These are phyloP conservation scores for Exobasidium cylindrosporum DNA, from an alignment of 1,284 basidiomycete species.

Conservation along the genomic window DNA sequence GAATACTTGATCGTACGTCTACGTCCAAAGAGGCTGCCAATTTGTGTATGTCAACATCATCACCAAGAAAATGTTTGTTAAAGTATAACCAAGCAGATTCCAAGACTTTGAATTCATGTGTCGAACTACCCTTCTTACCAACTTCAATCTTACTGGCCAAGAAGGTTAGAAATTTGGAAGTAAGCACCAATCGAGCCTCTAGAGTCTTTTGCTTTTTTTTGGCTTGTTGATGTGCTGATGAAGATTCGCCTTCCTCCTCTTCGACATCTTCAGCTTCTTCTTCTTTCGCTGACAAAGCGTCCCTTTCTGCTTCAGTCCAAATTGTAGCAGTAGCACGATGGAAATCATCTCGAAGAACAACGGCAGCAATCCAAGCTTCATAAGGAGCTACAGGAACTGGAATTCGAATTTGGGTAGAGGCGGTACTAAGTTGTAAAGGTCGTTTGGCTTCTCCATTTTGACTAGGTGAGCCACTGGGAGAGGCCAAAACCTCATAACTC, in stretches of 20 bases:
- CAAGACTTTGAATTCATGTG: conserved; percentile 71
- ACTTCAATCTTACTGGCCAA: conserved; percentile 35
- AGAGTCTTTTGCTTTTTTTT: conserved; percentile 9
- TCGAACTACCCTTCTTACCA: conserved; percentile 59
- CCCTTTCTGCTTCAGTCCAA: conserved; percentile 6
- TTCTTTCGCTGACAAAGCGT: conserved; percentile 35
- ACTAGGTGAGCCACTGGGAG: neutral
- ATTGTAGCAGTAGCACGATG: conserved; percentile 28
- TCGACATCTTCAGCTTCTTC: conserved; percentile 44
- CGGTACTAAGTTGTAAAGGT: conserved; percentile 16
- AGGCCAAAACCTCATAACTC: conserved; percentile 14
- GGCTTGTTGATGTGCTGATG: neutral
- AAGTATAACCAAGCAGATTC: conserved; percentile 51
- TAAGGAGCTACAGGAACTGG: conserved; percentile 40
- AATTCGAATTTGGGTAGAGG: conserved; percentile 28
- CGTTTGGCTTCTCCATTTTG: conserved; percentile 7
- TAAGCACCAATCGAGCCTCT: conserved; percentile 44
- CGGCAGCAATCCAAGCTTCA: conserved; percentile 46
- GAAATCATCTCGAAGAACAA: conserved; percentile 46
- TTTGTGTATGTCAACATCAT: conserved; percentile 68
- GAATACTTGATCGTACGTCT: conserved; percentile 69
- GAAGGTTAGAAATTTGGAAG: conserved; percentile 54
- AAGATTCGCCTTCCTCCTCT: conserved; percentile 16
- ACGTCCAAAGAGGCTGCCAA: conserved; percentile 72
- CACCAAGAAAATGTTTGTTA: conserved; percentile 31